Base-by-base conservation (phyloP, 1,284 basidiomycete genomes). In the Wolfiporia cocos region DNA sequence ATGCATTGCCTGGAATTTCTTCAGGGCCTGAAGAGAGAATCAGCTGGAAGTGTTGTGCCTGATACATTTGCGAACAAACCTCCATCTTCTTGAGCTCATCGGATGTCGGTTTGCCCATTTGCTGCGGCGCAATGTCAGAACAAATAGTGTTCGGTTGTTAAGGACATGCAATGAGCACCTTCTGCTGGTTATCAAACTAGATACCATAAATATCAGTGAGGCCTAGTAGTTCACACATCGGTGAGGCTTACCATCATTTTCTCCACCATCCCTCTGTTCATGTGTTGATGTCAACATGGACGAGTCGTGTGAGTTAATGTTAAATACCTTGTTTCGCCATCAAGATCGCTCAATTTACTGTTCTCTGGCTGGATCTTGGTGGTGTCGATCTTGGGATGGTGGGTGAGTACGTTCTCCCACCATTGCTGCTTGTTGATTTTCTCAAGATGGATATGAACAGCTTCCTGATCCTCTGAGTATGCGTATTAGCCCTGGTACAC, bases 131-230 rank as follows among this genome's bases (percentile, higher is more conserved):
- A n/a, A n/a, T n/a, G n/a, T n/a, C n/a, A n/a, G n/a, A n/a, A n/a
- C n/a, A n/a, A n/a, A n/a, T n/a, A n/a, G n/a, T n/a, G n/a, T n/a
- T n/a, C n/a, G n/a, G n/a, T n/a, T n/a, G n/a, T n/a, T n/a, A n/a
- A n/a, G n/a, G n/a, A n/a, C n/a, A n/a, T n/a, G n/a, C n/a, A n/a
- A n/a, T n/a, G n/a, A n/a, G 34, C 58, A 87, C 92, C 75, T 92
- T 96, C 65, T 98, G 95, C 58, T 93, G 89, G 57, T 98, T 97
- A 64, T 99, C 96, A 55, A 93, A 97, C 92, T 95, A 57, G 36
- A 41, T 41, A 33, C 33, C 35, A 41, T 17, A 41, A 41, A 22
- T 37, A 34, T 21, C n/a, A 24, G 32, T 39, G 34, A 39, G 24
- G 14, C 22, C 32, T 34, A 34, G 31, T n/a, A n/a, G n/a, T n/a